Evolutionary conservation across 2,329 filamentous ascomycete species (phyloP).

Genomic region (Remersonia thermophila): DNA sequence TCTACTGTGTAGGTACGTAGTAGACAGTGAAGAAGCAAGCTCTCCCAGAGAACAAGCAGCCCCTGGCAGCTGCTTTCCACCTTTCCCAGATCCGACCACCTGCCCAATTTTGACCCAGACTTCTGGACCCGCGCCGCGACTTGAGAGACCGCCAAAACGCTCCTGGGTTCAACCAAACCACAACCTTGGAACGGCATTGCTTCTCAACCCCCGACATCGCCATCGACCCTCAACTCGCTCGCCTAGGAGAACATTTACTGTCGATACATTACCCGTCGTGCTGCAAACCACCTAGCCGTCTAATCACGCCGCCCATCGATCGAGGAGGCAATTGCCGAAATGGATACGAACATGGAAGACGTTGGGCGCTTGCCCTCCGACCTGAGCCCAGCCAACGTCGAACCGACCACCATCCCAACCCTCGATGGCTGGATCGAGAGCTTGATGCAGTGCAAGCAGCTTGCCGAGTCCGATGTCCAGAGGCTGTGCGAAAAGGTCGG

Average conservation of each 20-base stretch:
- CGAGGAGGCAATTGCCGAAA: constrained; percentile 25
- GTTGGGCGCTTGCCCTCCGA: constrained; percentile 76
- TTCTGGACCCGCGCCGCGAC: constrained; percentile 17
- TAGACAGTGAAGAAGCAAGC: too few species aligned
- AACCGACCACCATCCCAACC: constrained; percentile 82
- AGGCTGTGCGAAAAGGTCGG: constrained; percentile 93
- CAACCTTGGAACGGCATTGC: constrained; percentile 16
- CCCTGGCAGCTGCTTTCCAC: constrained; percentile 1
- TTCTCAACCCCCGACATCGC: not conserved
- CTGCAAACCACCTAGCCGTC: too few species aligned
- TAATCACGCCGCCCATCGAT: too few species aligned
- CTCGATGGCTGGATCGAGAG: constrained; percentile 98
- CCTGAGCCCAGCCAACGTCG: constrained; percentile 54
- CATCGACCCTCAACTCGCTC: constrained; percentile 1
- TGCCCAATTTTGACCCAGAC: constrained; percentile 19
- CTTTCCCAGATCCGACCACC: constrained; percentile 9
- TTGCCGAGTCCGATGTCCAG: constrained; percentile 88
- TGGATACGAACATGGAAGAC: constrained; percentile 99
- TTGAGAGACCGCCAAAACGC: constrained; percentile 8
- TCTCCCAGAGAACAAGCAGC: too few species aligned
- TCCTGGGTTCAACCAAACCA: constrained; percentile 5
- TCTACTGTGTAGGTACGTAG: too few species aligned
- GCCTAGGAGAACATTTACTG: constrained; percentile 6
- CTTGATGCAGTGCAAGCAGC: constrained; percentile 97
- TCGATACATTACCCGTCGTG: not conserved